Evolutionary conservation across 495 filamentous ascomycete species (phyloP).

Genomic region (Aspergillus bertholletiae): DNA sequence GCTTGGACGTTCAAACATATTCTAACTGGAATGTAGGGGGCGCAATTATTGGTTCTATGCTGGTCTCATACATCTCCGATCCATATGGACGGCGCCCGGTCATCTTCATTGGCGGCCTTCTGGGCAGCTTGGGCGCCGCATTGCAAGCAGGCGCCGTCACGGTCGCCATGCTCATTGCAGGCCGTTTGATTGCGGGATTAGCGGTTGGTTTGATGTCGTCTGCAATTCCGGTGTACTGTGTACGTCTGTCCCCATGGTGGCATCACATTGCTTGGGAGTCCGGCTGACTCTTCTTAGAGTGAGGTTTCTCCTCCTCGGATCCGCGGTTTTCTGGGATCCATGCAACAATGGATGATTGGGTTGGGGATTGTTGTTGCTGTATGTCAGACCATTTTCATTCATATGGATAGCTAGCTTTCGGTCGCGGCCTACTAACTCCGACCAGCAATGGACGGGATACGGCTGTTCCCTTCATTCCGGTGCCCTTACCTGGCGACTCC

Average conservation of each 20-base stretch:
- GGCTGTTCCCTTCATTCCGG: slow-evolving; percentile 46
- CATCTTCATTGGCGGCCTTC: slow-evolving; percentile 45
- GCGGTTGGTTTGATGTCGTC: slow-evolving; percentile 51
- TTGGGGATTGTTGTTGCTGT: slow-evolving; percentile 46
- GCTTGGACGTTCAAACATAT: neutral
- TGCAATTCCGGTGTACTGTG: slow-evolving; percentile 47
- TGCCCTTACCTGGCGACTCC: slow-evolving; percentile 53
- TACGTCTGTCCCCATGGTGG: slow-evolving; percentile 8
- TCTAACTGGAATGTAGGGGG: slow-evolving; percentile 15
- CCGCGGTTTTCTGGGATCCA: slow-evolving; percentile 23
- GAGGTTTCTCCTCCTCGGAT: slow-evolving; percentile 24
- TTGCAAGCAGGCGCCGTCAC: slow-evolving; percentile 48
- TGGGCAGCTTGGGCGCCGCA: slow-evolving; percentile 43
- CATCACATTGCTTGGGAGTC: neutral
- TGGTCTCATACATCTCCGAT: slow-evolving; percentile 44
- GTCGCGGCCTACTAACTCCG: neutral
- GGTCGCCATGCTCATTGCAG: slow-evolving; percentile 51
- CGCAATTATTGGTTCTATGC: slow-evolving; percentile 50
- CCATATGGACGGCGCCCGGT: slow-evolving; percentile 41
- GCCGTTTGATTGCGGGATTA: slow-evolving; percentile 47
- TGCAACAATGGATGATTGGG: slow-evolving; percentile 45
- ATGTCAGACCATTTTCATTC: slow-evolving; percentile 25
- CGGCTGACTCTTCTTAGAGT: slow-evolving; percentile 33
- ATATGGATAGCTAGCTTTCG: neutral
- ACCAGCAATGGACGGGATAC: slow-evolving; percentile 48